phyloP scores from a whole-genome alignment of 768 basidiomycete species.

The Phanerochaete carnosa region DNA sequence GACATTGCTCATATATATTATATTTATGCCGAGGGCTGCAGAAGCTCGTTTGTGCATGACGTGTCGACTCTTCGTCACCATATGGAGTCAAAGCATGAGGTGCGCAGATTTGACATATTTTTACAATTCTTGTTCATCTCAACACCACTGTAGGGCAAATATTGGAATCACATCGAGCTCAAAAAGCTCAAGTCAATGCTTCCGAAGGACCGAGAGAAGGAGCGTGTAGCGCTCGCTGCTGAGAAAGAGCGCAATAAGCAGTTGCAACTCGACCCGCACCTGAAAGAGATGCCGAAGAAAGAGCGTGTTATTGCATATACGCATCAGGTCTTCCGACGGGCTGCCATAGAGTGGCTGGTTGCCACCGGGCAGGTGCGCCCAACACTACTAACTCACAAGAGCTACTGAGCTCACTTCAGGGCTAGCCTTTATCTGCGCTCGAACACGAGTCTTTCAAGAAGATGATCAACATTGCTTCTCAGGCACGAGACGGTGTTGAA shows the following conservation, averaged over 20 bases:
- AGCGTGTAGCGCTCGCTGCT: neutral
- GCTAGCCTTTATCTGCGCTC: slow-evolving; percentile 29
- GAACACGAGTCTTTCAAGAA: slow-evolving; percentile 30
- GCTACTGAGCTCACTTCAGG: neutral
- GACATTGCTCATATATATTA: no score
- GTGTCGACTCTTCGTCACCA: no score
- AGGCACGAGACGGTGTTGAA: slow-evolving; percentile 33
- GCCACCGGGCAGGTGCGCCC: slow-evolving; percentile 35
- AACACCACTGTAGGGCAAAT: no score
- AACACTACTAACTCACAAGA: neutral
- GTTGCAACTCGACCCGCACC: slow-evolving; percentile 25
- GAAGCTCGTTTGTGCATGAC: no score
- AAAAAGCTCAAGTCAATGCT: no score
- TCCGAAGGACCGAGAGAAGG: no score
- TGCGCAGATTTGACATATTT: no score
- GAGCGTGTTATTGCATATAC: slow-evolving; percentile 27
- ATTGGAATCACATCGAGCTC: no score
- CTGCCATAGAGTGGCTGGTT: slow-evolving; percentile 35
- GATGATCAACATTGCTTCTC: slow-evolving; percentile 36
- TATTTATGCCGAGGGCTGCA: no score
- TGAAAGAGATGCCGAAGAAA: slow-evolving; percentile 14
- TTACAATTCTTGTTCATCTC: no score
- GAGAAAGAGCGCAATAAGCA: slow-evolving; percentile 6
- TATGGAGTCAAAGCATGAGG: no score
- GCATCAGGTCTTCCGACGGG: slow-evolving; percentile 25